Conservation (phyloP, 805 yeast genomes). For the Alloascoidea hylecoeti region DNA sequence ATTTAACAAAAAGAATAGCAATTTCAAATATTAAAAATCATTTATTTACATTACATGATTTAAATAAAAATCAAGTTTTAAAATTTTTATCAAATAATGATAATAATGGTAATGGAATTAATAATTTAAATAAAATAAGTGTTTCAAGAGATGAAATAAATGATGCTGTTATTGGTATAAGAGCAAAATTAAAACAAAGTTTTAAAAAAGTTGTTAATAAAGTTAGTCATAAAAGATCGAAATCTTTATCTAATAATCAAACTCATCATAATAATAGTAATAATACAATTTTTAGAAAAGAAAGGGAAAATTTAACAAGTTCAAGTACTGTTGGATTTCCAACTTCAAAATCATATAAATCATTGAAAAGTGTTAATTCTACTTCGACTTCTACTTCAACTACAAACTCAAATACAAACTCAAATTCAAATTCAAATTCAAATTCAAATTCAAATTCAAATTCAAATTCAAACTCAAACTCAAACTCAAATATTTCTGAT, state of each 20-base stretch:
- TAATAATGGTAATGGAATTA: too few species aligned
- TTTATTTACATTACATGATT: neutral
- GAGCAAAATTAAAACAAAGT: neutral
- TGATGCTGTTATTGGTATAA: neutral
- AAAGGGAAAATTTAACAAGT: neutral
- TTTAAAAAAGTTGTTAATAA: neutral
- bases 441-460: neutral
- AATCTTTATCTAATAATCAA: neutral
- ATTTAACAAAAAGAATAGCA: neutral
- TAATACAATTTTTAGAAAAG: neutral
- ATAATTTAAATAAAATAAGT: neutral
- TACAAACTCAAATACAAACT: neutral
- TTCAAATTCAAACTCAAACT: neutral
- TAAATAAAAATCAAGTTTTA: neutral
- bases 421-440: neutral
- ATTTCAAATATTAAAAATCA: neutral
- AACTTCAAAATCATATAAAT: neutral
- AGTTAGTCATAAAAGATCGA: too few species aligned
- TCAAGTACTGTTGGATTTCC: neutral
- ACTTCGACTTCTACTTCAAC: neutral
- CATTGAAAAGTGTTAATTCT: neutral
- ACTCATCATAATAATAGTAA: neutral
- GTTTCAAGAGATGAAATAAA: neutral
- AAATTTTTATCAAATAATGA: neutral
- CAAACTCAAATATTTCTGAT: neutral